Percentiles rank a stretch among this genome's conserved stretches.
phyloP scores from a whole-genome alignment of 768 basidiomycete genomes.

The Tulasnella sp. region DNA sequence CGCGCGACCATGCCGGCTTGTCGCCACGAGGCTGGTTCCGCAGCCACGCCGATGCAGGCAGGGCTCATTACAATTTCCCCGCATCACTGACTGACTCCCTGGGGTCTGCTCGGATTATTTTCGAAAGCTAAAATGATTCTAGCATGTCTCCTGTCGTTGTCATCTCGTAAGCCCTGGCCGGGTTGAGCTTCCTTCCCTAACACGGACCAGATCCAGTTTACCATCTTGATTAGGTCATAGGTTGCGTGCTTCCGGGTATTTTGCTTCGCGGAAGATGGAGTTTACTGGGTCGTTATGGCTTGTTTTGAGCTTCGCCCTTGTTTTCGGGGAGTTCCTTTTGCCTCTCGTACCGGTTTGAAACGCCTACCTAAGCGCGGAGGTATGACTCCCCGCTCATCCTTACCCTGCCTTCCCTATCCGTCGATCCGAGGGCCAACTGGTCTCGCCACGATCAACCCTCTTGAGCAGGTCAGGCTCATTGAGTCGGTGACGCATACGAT shows the following conservation, averaged over 20 bases:
- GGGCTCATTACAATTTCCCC: conserved; percentile 10
- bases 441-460: conserved; percentile 18
- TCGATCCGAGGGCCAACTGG: conserved; percentile 18
- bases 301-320: background rate
- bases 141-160: conserved; percentile 2
- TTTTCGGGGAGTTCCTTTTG: conserved; percentile 18
- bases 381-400: conserved; percentile 8
- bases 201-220: background rate
- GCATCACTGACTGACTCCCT: conserved; percentile 5
- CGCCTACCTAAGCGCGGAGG: conserved; percentile 4
- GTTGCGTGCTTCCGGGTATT: conserved; percentile 4
- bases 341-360: conserved; percentile 8
- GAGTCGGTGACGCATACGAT: conserved; percentile 10
- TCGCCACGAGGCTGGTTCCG: background rate
- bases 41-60: background rate
- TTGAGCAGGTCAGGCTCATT: conserved; percentile 14
- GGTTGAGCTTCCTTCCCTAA: background rate
- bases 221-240: background rate
- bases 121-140: conserved; percentile 8
- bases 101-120: conserved; percentile 8
- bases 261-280: background rate
- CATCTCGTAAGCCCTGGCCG: conserved; percentile 2
- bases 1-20: background rate
- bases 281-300: background rate
- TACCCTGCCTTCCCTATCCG: conserved; percentile 10